A percentile compares a stretch with the other conserved stretches of the same genome.
phyloP scores from a whole-genome alignment of 306 rosid species.

The Prunus kanzakura region DNA sequence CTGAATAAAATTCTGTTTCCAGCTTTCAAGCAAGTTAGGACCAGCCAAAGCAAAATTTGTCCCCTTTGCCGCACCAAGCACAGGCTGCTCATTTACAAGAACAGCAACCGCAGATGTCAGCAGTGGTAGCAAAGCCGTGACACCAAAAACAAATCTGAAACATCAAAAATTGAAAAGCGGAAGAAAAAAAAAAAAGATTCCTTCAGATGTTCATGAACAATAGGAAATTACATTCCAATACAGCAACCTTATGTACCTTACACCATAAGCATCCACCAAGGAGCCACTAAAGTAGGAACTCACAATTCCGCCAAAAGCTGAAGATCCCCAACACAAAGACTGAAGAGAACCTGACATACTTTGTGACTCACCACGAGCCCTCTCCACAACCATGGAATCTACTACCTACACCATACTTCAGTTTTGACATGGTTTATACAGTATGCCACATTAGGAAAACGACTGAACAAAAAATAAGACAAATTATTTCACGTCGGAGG shows the following conservation, averaged over 20 bases:
- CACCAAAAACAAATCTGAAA: constrained; percentile 93
- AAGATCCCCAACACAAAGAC: constrained; percentile 98
- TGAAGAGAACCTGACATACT: constrained; percentile 96
- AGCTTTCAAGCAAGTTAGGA: constrained; percentile 57
- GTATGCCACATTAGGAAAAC: background rate
- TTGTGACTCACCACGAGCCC: constrained; percentile 99
- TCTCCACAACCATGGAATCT: constrained; percentile 99
- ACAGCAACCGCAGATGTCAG: constrained; percentile 89
- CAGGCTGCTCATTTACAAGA: constrained; percentile 82
- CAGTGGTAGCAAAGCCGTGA: constrained; percentile 88
- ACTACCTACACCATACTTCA: constrained; percentile 73
- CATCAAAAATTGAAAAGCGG: constrained; percentile 4
- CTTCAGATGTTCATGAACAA: constrained; percentile 3
- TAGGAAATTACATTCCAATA: constrained; percentile 16
- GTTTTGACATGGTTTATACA: constrained; percentile 8
- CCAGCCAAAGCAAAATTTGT: constrained; percentile 33
- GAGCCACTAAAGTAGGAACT: constrained; percentile 96
- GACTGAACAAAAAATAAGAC: background rate
- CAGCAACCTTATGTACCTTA: constrained; percentile 52
- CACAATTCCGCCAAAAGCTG: constrained; percentile 96
- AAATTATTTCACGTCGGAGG: background rate
- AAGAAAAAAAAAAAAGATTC: background rate
- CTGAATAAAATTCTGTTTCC: constrained; percentile 62
- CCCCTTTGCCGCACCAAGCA: constrained; percentile 42
- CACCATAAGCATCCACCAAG: constrained; percentile 77